A percentile compares a stretch with the other conserved stretches of the same genome.
Conservation (phyloP, 768 basidiomycete genomes). For the Trichaptum fuscoviolaceum region DNA sequence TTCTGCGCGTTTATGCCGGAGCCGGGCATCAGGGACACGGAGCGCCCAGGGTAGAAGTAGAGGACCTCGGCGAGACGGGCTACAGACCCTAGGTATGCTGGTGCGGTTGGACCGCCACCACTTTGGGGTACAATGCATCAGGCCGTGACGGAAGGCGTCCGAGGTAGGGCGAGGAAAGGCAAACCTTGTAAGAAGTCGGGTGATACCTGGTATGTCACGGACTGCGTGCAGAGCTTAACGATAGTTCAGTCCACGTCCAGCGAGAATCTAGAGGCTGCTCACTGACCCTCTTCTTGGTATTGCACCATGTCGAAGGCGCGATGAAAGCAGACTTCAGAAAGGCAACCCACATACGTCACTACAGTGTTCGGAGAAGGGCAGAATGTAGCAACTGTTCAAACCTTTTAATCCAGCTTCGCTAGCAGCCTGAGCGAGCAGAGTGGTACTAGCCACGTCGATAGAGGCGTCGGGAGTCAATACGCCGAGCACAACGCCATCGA, state of each 20-base stretch:
- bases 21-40: conserved; percentile 55
- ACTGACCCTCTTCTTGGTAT: conserved; percentile 47
- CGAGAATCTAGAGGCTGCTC: background rate
- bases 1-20: conserved; percentile 66
- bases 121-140: background rate
- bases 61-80: background rate
- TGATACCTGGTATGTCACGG: conserved; percentile 51
- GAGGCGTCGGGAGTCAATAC: conserved; percentile 50
- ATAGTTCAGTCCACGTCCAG: background rate
- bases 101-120: background rate
- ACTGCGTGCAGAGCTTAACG: conserved; percentile 45
- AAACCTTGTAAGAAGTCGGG: conserved; percentile 77
- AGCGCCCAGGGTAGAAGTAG: conserved; percentile 3
- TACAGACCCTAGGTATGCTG: background rate
- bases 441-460: conserved; percentile 55
- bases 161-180: conserved; percentile 3
- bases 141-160: background rate
- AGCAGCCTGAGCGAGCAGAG: conserved; percentile 13
- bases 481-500: conserved; percentile 66
- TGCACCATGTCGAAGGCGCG: conserved; percentile 72
- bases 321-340: conserved; percentile 68
- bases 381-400: background rate
- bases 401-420: background rate
- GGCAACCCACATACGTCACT: background rate
- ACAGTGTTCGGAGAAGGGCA: background rate